Evolutionary conservation across 768 basidiomycete species (phyloP), one percentile per base, ranked within the genome.

Genomic region (Tricholoma hemisulphureum): DNA sequence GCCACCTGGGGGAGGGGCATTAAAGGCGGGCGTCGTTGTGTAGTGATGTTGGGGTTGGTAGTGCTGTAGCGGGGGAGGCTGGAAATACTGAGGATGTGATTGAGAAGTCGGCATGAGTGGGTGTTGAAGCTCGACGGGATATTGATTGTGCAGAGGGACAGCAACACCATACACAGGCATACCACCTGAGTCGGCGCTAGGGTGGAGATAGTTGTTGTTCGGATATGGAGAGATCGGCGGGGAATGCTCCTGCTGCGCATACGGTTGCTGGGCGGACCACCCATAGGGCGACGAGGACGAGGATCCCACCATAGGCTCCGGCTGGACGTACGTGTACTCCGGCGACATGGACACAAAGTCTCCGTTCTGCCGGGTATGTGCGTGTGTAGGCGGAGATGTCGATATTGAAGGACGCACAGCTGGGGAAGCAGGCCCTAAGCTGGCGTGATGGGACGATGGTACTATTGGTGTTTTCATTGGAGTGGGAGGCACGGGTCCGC

Each of bases 291-390:
- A 45, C 6, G 20, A 45, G n/a, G 51, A 51, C 8, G 50, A 31
- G 13, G 55, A 45, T 54, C 60, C 0, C 14, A 51, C 58, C 8
- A 60, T 61, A 18, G 57, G 54, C 37, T 67, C 67, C 10, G 65
- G 63, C 0, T 60, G 55, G 1, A 61, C 60, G 34, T 68, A 68
- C 6, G 63, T 52, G 29, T 66, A 63, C 14, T 58, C 11, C 1
- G 48, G 24, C 31, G 48, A n/a, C 8, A 54, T 24, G 10, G 61
- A 21, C 51, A 53, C 26, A 13, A 54, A 61, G 18, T n/a, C 26
- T 4, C 48, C 53, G n/a, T 18, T 24, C 3, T 53, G 48, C n/a
- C n/a, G n/a, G n/a, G n/a, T n/a, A 51, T 6, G 21, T 26, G 18
- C 5, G 21, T 11, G 7, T 24, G 21, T 23, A 23, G 10, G 16